phyloP scores from a whole-genome alignment of 2,329 filamentous ascomycete genomes.

The Dendryphion nanum region DNA sequence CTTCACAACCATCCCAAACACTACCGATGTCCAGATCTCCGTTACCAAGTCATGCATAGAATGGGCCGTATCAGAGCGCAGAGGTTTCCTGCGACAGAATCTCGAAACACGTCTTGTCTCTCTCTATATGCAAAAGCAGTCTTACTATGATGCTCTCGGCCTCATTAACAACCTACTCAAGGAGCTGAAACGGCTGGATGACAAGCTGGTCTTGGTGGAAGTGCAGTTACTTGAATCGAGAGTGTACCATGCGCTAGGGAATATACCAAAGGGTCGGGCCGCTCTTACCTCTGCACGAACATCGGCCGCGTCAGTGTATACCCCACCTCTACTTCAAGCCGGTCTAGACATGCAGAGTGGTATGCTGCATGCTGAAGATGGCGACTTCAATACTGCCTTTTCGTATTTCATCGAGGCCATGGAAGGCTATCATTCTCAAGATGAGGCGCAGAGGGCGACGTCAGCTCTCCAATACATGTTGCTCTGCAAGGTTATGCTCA shows the following conservation, averaged over 20 bases:
- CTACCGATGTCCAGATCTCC: slow-evolving; percentile 87
- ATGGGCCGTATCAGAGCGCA: slow-evolving; percentile 92
- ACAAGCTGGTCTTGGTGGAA: slow-evolving; percentile 96
- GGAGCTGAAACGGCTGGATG: slow-evolving; percentile 95
- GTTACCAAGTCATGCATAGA: slow-evolving; percentile 99
- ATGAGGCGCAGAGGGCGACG: slow-evolving; percentile 87
- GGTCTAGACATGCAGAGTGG: slow-evolving; percentile 99
- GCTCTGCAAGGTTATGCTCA: slow-evolving; percentile 99
- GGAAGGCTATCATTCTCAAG: slow-evolving; percentile 92
- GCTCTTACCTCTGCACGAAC: slow-evolving; percentile 93
- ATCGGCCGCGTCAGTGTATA: slow-evolving; percentile 95
- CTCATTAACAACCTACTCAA: slow-evolving; percentile 95
- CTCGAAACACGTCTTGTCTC: slow-evolving; percentile 92
- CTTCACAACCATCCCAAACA: slow-evolving; percentile 90
- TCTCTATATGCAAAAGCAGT: slow-evolving; percentile 95
- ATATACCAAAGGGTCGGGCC: slow-evolving; percentile 92
- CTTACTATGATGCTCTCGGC: slow-evolving; percentile 94
- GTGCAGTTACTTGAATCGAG: slow-evolving; percentile 96
- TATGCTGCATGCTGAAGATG: slow-evolving; percentile 97
- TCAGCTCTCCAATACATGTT: slow-evolving; percentile 98
- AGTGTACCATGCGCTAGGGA: slow-evolving; percentile 96
- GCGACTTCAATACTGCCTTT: slow-evolving; percentile 98
- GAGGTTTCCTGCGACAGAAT: slow-evolving; percentile 95
- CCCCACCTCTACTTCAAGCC: slow-evolving; percentile 89
- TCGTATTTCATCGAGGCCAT: slow-evolving; percentile 99